Evolutionary conservation across 1,284 basidiomycete species (phyloP).

Genomic region (Moesziomyces parantarcticus): DNA sequence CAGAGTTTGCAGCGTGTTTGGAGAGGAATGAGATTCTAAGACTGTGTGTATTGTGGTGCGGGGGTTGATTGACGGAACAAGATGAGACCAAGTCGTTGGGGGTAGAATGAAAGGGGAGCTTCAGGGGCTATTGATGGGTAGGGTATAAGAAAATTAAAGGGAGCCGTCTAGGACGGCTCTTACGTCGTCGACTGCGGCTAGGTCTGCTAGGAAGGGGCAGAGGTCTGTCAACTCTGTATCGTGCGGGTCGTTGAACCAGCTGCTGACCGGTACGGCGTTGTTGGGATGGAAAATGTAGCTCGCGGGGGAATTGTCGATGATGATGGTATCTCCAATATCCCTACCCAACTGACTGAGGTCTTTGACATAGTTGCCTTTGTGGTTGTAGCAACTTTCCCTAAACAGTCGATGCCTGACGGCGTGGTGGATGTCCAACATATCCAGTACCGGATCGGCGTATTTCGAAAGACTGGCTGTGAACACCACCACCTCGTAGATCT

Average conservation of each 20-base stretch:
- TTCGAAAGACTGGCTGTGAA: slow-evolving; percentile 98
- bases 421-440: slow-evolving; percentile 91
- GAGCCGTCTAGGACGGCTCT: slow-evolving; percentile 83
- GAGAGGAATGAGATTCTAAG: too few species aligned
- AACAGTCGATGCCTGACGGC: slow-evolving; percentile 96
- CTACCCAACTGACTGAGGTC: slow-evolving; percentile 96
- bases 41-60: background rate
- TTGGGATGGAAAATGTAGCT: slow-evolving; percentile 99
- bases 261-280: slow-evolving; percentile 97
- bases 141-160: slow-evolving; percentile 8
- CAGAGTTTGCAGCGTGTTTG: too few species aligned
- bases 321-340: slow-evolving; percentile 91
- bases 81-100: too few species aligned
- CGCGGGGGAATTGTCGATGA: slow-evolving; percentile 98
- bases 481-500: slow-evolving; percentile 96
- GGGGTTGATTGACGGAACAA: too few species aligned
- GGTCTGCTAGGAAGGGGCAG: slow-evolving; percentile 90
- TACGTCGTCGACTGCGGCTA: slow-evolving; percentile 86
- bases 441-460: slow-evolving; percentile 98
- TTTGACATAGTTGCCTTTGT: slow-evolving; percentile 99
- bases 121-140: background rate
- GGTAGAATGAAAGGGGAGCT: background rate
- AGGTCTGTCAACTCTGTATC: slow-evolving; percentile 96
- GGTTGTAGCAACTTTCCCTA: slow-evolving; percentile 98
- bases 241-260: slow-evolving; percentile 87